These are phyloP conservation scores for Citrus trifoliata DNA, from an alignment of 345 rosid species.

Conservation along the genomic window DNA sequence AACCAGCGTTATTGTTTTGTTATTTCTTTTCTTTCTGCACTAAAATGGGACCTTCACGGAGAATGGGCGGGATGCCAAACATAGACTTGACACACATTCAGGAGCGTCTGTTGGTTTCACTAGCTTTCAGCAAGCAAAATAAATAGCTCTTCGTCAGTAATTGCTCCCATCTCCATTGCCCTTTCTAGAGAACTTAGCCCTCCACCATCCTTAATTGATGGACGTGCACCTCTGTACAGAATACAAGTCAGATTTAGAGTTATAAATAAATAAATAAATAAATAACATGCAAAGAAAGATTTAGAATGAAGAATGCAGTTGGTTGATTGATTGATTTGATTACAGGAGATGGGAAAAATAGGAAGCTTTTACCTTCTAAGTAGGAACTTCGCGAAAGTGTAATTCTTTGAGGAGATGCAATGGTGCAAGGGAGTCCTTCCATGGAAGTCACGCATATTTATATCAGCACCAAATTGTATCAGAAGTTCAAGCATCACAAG, in stretches of 20 bases:
- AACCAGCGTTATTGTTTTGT: background rate
- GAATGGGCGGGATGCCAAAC: background rate
- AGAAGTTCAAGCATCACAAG: slow-evolving; percentile 67
- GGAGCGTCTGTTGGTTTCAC: background rate
- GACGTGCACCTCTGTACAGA: slow-evolving; percentile 65
- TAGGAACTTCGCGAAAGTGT: slow-evolving; percentile 65
- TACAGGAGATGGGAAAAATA: background rate
- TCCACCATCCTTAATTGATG: slow-evolving; percentile 65
- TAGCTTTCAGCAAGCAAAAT: slow-evolving; percentile 62
- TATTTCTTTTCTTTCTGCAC: background rate
- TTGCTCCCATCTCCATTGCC: slow-evolving; percentile 94
- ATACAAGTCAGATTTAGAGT: background rate
- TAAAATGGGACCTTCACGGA: background rate
- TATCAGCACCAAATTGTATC: slow-evolving; percentile 76
- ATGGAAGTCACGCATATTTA: slow-evolving; percentile 63
- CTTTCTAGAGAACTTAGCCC: slow-evolving; percentile 81
- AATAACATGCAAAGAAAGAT: background rate
- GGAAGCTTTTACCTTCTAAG: slow-evolving; percentile 53
- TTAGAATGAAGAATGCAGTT: too few species aligned
- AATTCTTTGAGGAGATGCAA: slow-evolving; percentile 57
- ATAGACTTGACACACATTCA: background rate
- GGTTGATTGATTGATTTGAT: too few species aligned
- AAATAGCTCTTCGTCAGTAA: slow-evolving; percentile 81
- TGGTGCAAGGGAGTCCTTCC: slow-evolving; percentile 86
- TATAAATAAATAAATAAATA: too few species aligned